Evolutionary conservation across 352 stramenopile species (phyloP), one percentile per base, ranked within the genome.

Genomic region (Phytopythium litorale): DNA sequence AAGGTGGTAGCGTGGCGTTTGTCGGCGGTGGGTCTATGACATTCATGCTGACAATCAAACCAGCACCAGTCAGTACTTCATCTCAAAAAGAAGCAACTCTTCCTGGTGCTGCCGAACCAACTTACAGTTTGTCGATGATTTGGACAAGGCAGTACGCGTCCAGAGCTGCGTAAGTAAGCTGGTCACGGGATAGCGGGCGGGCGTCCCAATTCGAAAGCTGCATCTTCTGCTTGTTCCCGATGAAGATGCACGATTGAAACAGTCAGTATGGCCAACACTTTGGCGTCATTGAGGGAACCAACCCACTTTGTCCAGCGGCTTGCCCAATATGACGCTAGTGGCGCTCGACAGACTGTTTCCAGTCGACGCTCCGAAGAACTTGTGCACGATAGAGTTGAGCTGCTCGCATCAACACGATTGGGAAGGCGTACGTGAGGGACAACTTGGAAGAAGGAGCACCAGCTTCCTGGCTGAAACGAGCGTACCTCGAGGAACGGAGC

Each of bases 141-240:
- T 82, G 70, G 18, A 89, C 62, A 9, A 92, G 67, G 33, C 77
- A 88, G 42, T 68, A 76, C 0, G 83, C 83, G 58, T 92, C 83
- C 28, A 92, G 60, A 7, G 83, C 80, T 23, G 83, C 80, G 35
- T 92, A 92, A 0, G 76, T 58, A 12, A 78, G 46, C 67, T 92
- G 83, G 15, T 37, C 53, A 21, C 56, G 32, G 4, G 79, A 82
- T 21, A 92, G 65, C 12, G 83, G 83, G 11, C 83, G 80, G 3
- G 64, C 64, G 43, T 89, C 76, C 78, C 80, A 89, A 46, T 89
- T 87, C 1, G 80, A 89, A 30, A 89, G 69, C 72, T 89, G 80
- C 78, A 89, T 89, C 59, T 69, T 70, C 80, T 86, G 30, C 21
- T 56, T 23, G 15, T 25, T 53, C 16, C 13, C 35, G 12, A 40